Evolutionary conservation across 805 yeast genomes (phyloP).

Genomic region (Huiozyma naganishii): DNA sequence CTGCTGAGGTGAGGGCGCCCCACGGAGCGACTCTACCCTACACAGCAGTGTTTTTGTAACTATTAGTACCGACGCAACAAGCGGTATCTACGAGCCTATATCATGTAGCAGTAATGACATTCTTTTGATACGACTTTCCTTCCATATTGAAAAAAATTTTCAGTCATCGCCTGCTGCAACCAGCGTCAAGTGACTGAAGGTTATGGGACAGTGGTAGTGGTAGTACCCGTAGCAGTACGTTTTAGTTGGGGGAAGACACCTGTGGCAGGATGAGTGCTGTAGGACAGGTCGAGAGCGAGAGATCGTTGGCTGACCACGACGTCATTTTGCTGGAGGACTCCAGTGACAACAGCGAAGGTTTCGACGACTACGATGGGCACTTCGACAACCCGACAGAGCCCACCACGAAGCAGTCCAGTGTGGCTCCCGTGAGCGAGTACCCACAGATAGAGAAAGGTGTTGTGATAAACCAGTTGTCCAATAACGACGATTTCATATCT

Average conservation of each 20-base stretch:
- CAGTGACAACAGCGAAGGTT: slow-evolving; percentile 9
- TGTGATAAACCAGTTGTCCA: slow-evolving; percentile 2
- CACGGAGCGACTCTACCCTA: not conserved
- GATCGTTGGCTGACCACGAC: not conserved
- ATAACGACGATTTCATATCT: slow-evolving; percentile 34
- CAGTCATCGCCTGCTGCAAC: too few relatives aligned
- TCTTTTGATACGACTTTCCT: not conserved
- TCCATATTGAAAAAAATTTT: not conserved
- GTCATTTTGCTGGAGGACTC: slow-evolving; percentile 1
- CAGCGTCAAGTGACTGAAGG: too few relatives aligned
- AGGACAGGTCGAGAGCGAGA: too few relatives aligned
- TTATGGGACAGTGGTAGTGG: too few relatives aligned
- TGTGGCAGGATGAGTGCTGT: too few relatives aligned
- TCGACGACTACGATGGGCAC: slow-evolving; percentile 22
- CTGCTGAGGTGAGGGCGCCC: slow-evolving; percentile 1
- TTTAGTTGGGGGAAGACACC: too few relatives aligned
- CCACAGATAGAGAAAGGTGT: not conserved
- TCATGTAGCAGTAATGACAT: not conserved
- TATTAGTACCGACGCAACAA: not conserved
- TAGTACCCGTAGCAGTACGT: too few relatives aligned
- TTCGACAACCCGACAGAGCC: slow-evolving; percentile 15
- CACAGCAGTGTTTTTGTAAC: not conserved
- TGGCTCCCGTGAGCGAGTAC: not conserved
- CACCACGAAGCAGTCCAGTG: slow-evolving; percentile 1
- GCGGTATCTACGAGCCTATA: not conserved